Percentiles rank a stretch among this genome's conserved stretches.
Evolutionary conservation across 805 yeast species (phyloP).

Genomic region (Ogataea neopini): DNA sequence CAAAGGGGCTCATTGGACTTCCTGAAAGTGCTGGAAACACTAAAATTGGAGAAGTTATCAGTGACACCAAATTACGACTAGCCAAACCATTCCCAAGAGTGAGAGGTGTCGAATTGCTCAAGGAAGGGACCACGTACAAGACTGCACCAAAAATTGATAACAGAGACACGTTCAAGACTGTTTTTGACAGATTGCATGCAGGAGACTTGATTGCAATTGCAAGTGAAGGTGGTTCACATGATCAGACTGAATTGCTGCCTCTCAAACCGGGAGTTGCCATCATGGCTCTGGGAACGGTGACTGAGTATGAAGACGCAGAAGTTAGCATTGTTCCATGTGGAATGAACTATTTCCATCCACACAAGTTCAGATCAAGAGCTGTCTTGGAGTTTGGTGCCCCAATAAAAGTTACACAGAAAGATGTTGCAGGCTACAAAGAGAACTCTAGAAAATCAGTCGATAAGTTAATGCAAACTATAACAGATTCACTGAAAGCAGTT

Average conservation of each 20-base stretch:
- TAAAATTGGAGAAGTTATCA: slow-evolving; percentile 64
- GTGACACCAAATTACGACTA: slow-evolving; percentile 68
- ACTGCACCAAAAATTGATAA: slow-evolving; percentile 84
- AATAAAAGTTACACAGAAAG: slow-evolving; percentile 57
- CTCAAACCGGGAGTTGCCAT: slow-evolving; percentile 96
- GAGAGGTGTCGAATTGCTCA: slow-evolving; percentile 46
- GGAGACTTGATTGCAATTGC: slow-evolving; percentile 87
- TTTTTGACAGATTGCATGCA: slow-evolving; percentile 70
- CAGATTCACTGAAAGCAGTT: slow-evolving; percentile 72
- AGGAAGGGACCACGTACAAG: slow-evolving; percentile 57
- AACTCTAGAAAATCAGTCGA: slow-evolving; percentile 71
- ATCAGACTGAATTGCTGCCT: slow-evolving; percentile 86
- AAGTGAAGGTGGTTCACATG: slow-evolving; percentile 99
- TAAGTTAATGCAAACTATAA: slow-evolving; percentile 62
- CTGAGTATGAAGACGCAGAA: slow-evolving; percentile 60
- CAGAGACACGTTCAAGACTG: slow-evolving; percentile 71
- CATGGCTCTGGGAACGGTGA: slow-evolving; percentile 94
- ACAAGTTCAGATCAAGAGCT: slow-evolving; percentile 92
- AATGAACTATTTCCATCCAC: slow-evolving; percentile 94
- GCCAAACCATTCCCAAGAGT: slow-evolving; percentile 68
- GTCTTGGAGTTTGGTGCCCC: slow-evolving; percentile 94
- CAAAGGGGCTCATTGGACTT: slow-evolving; percentile 72
- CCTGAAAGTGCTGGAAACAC: slow-evolving; percentile 77
- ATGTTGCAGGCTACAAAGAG: slow-evolving; percentile 64
- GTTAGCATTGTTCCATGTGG: slow-evolving; percentile 94